phyloP scores from a whole-genome alignment of 176 grass and related monocot genomes.

The Dactylis glomerata region DNA sequence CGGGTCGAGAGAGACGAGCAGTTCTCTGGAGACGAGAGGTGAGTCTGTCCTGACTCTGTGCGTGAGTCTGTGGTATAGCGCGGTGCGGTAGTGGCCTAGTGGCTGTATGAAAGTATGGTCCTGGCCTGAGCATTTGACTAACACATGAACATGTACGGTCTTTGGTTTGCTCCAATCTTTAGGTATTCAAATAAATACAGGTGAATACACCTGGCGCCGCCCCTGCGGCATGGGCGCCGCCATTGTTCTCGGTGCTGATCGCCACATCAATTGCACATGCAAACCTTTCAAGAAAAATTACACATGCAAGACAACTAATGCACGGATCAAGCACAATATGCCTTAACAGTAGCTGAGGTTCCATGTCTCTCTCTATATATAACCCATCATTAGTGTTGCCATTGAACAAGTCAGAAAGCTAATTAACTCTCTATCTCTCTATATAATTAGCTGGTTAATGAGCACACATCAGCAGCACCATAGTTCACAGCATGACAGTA shows the following conservation, averaged over 20 bases:
- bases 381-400: not conserved
- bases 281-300: not conserved
- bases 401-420: not conserved
- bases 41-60: too few relatives aligned
- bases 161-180: too few relatives aligned
- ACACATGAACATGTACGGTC: too few relatives aligned
- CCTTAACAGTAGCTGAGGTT: not conserved
- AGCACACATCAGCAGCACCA: not conserved
- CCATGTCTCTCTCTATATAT: not conserved
- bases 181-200: too few relatives aligned
- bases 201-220: too few relatives aligned
- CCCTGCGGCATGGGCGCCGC: not conserved
- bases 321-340: not conserved
- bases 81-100: too few relatives aligned
- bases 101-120: too few relatives aligned
- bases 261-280: not conserved
- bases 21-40: too few relatives aligned
- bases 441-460: not conserved
- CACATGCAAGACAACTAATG: not conserved
- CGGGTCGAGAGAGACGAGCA: too few relatives aligned
- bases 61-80: too few relatives aligned
- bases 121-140: too few relatives aligned
- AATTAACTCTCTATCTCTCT: not conserved
- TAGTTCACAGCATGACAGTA: not conserved
- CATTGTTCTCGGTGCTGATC: conserved; percentile 11